phyloP scores from a whole-genome alignment of 768 basidiomycete genomes.

The Auricularia sp. region DNA sequence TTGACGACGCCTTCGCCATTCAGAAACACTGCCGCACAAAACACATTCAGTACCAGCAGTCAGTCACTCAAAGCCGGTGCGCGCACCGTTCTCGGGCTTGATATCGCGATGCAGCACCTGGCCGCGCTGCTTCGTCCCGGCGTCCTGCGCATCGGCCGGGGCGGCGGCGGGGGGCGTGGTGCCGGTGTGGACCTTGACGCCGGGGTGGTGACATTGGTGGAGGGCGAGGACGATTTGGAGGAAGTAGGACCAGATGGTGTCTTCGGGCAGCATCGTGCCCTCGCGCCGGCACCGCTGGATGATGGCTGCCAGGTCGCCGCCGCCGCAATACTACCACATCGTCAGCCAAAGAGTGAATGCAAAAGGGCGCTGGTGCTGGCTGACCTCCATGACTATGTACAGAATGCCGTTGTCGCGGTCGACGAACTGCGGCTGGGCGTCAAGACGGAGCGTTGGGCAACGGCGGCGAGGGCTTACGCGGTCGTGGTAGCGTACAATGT shows the following conservation, averaged over 20 bases:
- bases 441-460: slow-evolving; percentile 8
- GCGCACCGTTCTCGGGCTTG: slow-evolving; percentile 91
- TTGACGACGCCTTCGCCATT: slow-evolving; percentile 80
- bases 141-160: background rate
- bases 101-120: slow-evolving; percentile 87
- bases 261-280: slow-evolving; percentile 73
- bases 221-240: slow-evolving; percentile 85
- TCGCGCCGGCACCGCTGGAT: slow-evolving; percentile 70
- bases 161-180: slow-evolving; percentile 8
- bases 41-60: too few species aligned
- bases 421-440: slow-evolving; percentile 40
- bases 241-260: slow-evolving; percentile 92
- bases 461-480: slow-evolving; percentile 28
- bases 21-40: slow-evolving; percentile 60
- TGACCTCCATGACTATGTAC: slow-evolving; percentile 90
- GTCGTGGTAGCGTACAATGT: slow-evolving; percentile 94
- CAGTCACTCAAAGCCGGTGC: too few species aligned
- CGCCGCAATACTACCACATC: slow-evolving; percentile 64
- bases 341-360: background rate
- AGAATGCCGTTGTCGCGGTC: slow-evolving; percentile 85
- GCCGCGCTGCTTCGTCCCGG: background rate
- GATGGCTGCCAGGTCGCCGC: slow-evolving; percentile 82
- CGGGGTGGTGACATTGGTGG: slow-evolving; percentile 86
- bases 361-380: slow-evolving; percentile 4
- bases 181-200: slow-evolving; percentile 27